A percentile compares a stretch with the other conserved stretches of the same genome.
Conservation (phyloP, 495 filamentous ascomycete genomes). For the Penicillium mononematosum region DNA sequence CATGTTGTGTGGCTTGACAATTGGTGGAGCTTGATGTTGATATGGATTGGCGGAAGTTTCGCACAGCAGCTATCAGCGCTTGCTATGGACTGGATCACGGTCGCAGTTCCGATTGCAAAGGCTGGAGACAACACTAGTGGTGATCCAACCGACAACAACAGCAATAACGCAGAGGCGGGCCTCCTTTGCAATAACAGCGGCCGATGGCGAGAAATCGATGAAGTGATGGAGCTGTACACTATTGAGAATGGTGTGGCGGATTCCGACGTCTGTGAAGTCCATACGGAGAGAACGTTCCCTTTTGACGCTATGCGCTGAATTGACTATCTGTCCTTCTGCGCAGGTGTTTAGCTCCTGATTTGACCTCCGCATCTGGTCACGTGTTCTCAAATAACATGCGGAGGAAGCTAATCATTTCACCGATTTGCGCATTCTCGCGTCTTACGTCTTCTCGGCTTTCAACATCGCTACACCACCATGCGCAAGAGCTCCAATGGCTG, state of each 20-base stretch:
- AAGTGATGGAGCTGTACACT: conserved; percentile 47
- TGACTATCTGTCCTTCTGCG: conserved; percentile 27
- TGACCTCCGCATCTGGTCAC: conserved; percentile 24
- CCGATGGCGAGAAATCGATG: conserved; percentile 47
- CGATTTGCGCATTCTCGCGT: background rate
- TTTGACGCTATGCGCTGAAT: conserved; percentile 4
- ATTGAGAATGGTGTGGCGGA: conserved; percentile 49
- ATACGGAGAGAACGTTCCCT: conserved; percentile 27
- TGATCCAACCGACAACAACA: conserved; percentile 51
- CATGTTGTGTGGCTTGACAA: conserved; percentile 25
- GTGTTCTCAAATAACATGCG: conserved; percentile 11
- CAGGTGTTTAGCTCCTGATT: conserved; percentile 23
- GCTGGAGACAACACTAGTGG: conserved; percentile 44
- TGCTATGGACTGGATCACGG: conserved; percentile 23
- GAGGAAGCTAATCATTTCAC: conserved; percentile 10
- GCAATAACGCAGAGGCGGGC: conserved; percentile 48
- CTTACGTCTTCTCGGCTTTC: conserved; percentile 6
- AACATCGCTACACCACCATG: conserved; percentile 24
- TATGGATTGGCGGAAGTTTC: background rate
- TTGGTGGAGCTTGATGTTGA: conserved; percentile 6
- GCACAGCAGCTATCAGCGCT: conserved; percentile 10
- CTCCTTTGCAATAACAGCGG: conserved; percentile 46
- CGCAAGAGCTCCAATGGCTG: conserved; percentile 60
- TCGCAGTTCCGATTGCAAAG: conserved; percentile 36
- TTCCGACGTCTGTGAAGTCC: conserved; percentile 52